phyloP scores from a whole-genome alignment of 192 early-diverging fungal genomes.

The Coemansia sp. region DNA sequence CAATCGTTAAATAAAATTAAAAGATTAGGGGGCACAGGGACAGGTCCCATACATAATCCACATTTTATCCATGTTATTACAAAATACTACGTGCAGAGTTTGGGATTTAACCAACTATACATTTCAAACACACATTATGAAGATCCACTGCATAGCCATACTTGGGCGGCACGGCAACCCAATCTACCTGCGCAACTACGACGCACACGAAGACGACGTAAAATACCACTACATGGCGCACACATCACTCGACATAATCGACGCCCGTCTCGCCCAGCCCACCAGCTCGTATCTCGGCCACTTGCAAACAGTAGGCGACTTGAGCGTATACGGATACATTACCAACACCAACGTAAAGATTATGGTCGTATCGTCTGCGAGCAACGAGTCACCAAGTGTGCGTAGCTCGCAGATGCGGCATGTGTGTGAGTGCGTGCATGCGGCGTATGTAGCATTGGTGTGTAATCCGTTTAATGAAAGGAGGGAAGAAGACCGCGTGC shows the following conservation, averaged over 20 bases:
- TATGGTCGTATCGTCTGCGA: slow-evolving; percentile 65
- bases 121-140: slow-evolving; percentile 17
- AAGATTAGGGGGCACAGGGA: too few species aligned
- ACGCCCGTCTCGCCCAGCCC: slow-evolving; percentile 56
- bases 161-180: slow-evolving; percentile 75
- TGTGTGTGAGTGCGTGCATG: slow-evolving; percentile 81
- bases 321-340: slow-evolving; percentile 88
- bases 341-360: slow-evolving; percentile 85
- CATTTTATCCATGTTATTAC: too few species aligned
- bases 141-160: slow-evolving; percentile 33
- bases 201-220: slow-evolving; percentile 68
- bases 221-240: slow-evolving; percentile 92
- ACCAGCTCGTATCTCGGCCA: slow-evolving; percentile 83
- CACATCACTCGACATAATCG: slow-evolving; percentile 87
- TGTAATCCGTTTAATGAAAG: slow-evolving; percentile 87
- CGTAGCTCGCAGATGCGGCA: slow-evolving; percentile 64
- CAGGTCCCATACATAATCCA: too few species aligned
- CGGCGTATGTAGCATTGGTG: slow-evolving; percentile 74
- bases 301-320: slow-evolving; percentile 84
- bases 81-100: too few species aligned
- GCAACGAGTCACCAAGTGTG: slow-evolving; percentile 80
- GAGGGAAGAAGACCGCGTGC: slow-evolving; percentile 38
- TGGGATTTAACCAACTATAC: too few species aligned
- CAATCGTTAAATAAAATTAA: too few species aligned
- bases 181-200: slow-evolving; percentile 79